These are phyloP conservation scores for Podospora conica DNA, from an alignment of 495 filamentous ascomycete genomes.

Conservation along the genomic window DNA sequence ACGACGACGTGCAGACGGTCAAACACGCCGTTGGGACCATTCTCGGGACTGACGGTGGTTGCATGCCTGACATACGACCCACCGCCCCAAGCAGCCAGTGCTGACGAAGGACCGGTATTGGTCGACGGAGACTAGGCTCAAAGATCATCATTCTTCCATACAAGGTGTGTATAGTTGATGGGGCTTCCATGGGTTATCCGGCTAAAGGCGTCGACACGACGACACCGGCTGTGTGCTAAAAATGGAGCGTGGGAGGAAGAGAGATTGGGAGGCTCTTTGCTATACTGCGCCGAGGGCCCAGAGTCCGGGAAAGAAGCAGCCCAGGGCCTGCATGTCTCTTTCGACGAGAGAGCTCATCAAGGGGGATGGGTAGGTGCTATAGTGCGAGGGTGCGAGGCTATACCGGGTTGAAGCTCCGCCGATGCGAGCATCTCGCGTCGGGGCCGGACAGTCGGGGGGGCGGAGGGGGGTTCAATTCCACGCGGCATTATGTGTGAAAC, in stretches of 20 bases:
- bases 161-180: slow-evolving; percentile 21
- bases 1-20: neutral
- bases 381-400: neutral
- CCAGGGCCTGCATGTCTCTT: neutral
- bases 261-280: slow-evolving; percentile 10
- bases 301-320: slow-evolving; percentile 1
- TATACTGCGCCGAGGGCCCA: neutral
- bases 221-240: slow-evolving; percentile 13
- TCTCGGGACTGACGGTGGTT: neutral
- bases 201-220: slow-evolving; percentile 15
- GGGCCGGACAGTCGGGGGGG: neutral
- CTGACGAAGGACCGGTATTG: neutral
- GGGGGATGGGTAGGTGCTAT: neutral
- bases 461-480: neutral
- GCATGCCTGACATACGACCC: slow-evolving; percentile 4
- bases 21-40: neutral
- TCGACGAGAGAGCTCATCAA: neutral
- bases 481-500: neutral
- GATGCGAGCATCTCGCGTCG: neutral
- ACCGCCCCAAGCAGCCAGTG: slow-evolving; percentile 8
- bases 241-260: slow-evolving; percentile 14
- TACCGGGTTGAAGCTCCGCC: neutral
- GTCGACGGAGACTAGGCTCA: slow-evolving; percentile 11
- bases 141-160: slow-evolving; percentile 27
- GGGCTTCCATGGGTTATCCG: slow-evolving; percentile 15